Evolutionary conservation across 306 rosid species (phyloP), one percentile per base, ranked within the genome.

Genomic region (Alnus rubra): DNA sequence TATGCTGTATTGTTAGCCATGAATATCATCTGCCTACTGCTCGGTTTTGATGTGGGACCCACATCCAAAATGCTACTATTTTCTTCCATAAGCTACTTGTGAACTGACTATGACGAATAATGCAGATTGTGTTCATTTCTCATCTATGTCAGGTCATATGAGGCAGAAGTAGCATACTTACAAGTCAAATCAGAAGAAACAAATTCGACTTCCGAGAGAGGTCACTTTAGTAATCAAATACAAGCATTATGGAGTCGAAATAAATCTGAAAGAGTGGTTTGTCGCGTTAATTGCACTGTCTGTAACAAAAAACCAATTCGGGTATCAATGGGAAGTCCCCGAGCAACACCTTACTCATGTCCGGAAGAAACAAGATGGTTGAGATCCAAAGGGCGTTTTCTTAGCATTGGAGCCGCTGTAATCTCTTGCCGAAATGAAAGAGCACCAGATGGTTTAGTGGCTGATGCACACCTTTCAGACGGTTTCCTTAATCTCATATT

Each of bases 361-460:
- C 79, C 88, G 15, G 90, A 86, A 71, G 88, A 85, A 76, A 65
- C 76, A 54, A 90, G 78, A 80, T 95, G 98, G 98, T 76, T 77
- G 83, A 90, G 39, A 85, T 87, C 96, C 80, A 91, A 82, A 81
- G 98, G 98, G 59, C 88, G 88, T 63, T 95, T 82, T 89, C 86
- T 95, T 73, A 92, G 96, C 76, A 84, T 95, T 7, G 98, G 98
- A 72, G 98, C 98, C 68, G 98, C 98, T 44, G 81, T 95, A 69
- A 95, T 92, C 70, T 90, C 98, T 31, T 85, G 89, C 83, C 88
- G 96, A 73, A 94, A 94, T 78, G 97, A 94, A 82, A 92, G 84
- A 58, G 97, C 98, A 73, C 98, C 98, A 10, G 97, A 92, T 7
- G 98, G 98, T 74, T 87, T 94, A 84, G 97, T 94, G 87, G 97